Percentiles rank a stretch among this genome's conserved stretches.
These are phyloP conservation scores for Gastrolobium bilobum DNA, from an alignment of 306 rosid genomes.

Conservation along the genomic window DNA sequence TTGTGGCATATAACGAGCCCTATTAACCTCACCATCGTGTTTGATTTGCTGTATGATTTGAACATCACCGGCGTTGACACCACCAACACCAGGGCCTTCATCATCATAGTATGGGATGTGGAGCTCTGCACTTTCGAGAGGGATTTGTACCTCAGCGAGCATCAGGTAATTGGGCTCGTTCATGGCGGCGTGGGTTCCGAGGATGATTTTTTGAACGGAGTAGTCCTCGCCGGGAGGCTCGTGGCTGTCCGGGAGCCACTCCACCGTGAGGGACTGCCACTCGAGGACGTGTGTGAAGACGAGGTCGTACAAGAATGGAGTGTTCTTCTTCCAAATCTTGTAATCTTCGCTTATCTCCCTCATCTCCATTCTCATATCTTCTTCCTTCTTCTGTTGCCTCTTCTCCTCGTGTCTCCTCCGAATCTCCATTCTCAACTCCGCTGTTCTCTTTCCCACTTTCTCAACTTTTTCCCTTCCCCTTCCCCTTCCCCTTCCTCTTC, in stretches of 20 bases:
- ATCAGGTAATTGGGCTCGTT: constrained; percentile 96
- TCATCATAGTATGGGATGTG: constrained; percentile 92
- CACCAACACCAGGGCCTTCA: constrained; percentile 81
- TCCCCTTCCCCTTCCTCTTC: no score
- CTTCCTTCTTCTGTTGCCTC: constrained; percentile 68
- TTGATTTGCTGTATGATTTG: constrained; percentile 97
- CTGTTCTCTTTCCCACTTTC: no score
- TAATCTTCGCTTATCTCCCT: constrained; percentile 92
- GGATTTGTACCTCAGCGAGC: constrained; percentile 97
- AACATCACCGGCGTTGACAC: constrained; percentile 93
- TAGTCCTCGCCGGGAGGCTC: constrained; percentile 97
- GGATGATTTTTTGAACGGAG: constrained; percentile 88
- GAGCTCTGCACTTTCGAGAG: constrained; percentile 90
- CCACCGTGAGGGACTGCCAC: constrained; percentile 98
- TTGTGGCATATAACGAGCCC: constrained; percentile 98
- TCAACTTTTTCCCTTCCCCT: no score
- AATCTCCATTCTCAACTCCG: no score
- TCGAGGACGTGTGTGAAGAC: constrained; percentile 96
- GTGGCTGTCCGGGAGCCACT: constrained; percentile 91
- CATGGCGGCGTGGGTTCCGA: constrained; percentile 96
- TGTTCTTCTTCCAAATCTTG: constrained; percentile 99
- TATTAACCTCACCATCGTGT: constrained; percentile 97
- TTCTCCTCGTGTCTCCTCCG: no score
- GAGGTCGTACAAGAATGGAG: constrained; percentile 93
- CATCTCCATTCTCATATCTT: constrained; percentile 96